Evolutionary conservation across 345 rosid species (phyloP).

Genomic region (Eucalyptus tenuipes): DNA sequence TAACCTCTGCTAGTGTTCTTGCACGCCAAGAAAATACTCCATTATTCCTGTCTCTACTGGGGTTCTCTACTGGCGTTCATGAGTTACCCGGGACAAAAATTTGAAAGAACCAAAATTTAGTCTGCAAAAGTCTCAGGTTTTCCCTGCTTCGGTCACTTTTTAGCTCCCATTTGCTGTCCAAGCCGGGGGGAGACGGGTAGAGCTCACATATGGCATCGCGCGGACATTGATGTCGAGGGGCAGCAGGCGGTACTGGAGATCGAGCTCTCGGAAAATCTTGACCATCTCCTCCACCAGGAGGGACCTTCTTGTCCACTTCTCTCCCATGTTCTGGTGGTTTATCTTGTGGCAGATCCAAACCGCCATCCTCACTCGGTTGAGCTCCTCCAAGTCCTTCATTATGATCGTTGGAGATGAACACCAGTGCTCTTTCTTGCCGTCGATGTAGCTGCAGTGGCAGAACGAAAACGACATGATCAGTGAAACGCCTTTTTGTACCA

Average conservation of each 20-base stretch:
- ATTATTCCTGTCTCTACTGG: neutral
- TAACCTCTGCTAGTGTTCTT: neutral
- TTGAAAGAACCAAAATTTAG: neutral
- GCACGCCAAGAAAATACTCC: neutral
- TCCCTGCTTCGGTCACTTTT: neutral
- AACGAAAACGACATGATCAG: neutral
- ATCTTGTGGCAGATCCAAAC: slow-evolving; percentile 61
- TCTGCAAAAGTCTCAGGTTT: neutral
- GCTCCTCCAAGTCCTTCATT: slow-evolving; percentile 35
- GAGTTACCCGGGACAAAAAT: neutral
- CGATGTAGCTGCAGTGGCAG: slow-evolving; percentile 29
- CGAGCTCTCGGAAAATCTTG: slow-evolving; percentile 58
- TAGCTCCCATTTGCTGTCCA: neutral
- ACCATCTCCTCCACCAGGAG: slow-evolving; percentile 56
- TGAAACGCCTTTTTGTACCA: neutral
- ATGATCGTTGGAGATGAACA: slow-evolving; percentile 35
- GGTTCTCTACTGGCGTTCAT: neutral
- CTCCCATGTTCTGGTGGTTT: slow-evolving; percentile 57
- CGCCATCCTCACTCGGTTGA: slow-evolving; percentile 37
- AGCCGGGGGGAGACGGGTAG: slow-evolving; percentile 27
- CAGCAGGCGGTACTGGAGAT: slow-evolving; percentile 48
- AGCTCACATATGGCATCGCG: slow-evolving; percentile 25
- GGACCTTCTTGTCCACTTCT: slow-evolving; percentile 46
- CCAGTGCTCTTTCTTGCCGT: slow-evolving; percentile 75
- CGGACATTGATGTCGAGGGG: slow-evolving; percentile 61